Evolutionary conservation across 352 stramenopile genomes (phyloP), one percentile per base, ranked within the genome.

Genomic region (Phytophthora podocarpi): DNA sequence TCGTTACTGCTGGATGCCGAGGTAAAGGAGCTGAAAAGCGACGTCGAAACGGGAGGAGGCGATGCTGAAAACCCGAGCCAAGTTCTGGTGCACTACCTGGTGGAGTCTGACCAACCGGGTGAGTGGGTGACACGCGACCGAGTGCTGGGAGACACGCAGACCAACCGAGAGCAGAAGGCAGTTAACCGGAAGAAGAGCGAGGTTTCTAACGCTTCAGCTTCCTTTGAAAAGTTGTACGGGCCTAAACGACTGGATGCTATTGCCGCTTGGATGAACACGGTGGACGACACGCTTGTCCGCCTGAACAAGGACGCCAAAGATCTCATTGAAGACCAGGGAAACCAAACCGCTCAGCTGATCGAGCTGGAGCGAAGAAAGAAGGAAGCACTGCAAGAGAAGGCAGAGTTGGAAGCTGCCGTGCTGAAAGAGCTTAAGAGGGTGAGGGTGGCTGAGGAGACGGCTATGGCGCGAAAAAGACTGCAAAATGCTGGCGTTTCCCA

Each of bases 31-130:
- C 32, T 48, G 4, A 27, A 52, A 34, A 27, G 27, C 28, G 53
- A 39, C 16, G 67, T 64, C 18, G 43, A 52, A 18, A 52, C 43
- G 16, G 39, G 37, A 46, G 48, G 34, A 34, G 63, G 15, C 3
- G n/a, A 9, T 0, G 18, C 16, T 18, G 12, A 28, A n/a, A 41
- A 40, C 7, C 8, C 15, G 0, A 31, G 1, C 10, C 74, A 78
- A 54, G 95, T 95, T 66, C 87, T 90, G 64, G 80, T 96, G 34
- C 89, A 96, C 47, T 97, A 96, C 74, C 74, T 87, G 54, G 80
- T 73, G 39, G 93, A 82, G 76, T 69, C 86, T 64, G 91, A 84
- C 59, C 91, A 89, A 40, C 91, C 79, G 74, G 84, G 95, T 61
- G 90, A 95, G 52, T 97, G 89, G 89, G 82, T 95, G 34, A 35